Percentiles rank a stretch among this genome's conserved stretches.
These are phyloP conservation scores for Podila clonocystis DNA, from an alignment of 192 early-diverging fungal genomes.

Conservation along the genomic window DNA sequence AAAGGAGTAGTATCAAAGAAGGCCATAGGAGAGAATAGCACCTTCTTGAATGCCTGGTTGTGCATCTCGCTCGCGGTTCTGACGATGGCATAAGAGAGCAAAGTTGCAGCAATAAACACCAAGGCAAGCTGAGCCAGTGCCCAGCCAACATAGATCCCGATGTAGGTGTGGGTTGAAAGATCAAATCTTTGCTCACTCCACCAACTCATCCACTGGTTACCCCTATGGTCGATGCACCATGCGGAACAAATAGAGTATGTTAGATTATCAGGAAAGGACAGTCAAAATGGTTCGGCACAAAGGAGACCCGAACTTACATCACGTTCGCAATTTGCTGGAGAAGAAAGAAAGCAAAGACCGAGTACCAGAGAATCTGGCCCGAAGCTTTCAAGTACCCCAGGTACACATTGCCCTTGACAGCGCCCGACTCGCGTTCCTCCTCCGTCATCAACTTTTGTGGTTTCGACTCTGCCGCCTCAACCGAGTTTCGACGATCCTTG, in stretches of 20 bases:
- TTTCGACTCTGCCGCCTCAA: constrained; percentile 81
- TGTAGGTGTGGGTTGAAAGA: neutral
- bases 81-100: constrained; percentile 6
- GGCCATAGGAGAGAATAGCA: constrained; percentile 64
- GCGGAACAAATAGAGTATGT: constrained; percentile 26
- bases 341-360: constrained; percentile 1
- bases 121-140: neutral
- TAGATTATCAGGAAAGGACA: constrained; percentile 51
- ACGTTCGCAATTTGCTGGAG: constrained; percentile 2
- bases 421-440: constrained; percentile 80
- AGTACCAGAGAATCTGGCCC: constrained; percentile 15
- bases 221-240: constrained; percentile 17
- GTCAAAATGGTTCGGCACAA: constrained; percentile 66
- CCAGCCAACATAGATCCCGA: constrained; percentile 13
- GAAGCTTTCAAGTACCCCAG: constrained; percentile 62
- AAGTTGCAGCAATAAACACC: neutral
- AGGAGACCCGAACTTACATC: constrained; percentile 54
- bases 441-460: constrained; percentile 73
- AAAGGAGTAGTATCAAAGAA: constrained; percentile 81
- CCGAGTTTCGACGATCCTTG: constrained; percentile 8
- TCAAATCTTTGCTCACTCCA: constrained; percentile 1
- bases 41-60: neutral
- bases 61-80: constrained; percentile 2
- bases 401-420: constrained; percentile 64
- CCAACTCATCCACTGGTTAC: constrained; percentile 23